Percentiles rank a stretch among this genome's conserved stretches.
phyloP scores from a whole-genome alignment of 164 flowering plant genomes.

The Chimonanthus praecox region DNA sequence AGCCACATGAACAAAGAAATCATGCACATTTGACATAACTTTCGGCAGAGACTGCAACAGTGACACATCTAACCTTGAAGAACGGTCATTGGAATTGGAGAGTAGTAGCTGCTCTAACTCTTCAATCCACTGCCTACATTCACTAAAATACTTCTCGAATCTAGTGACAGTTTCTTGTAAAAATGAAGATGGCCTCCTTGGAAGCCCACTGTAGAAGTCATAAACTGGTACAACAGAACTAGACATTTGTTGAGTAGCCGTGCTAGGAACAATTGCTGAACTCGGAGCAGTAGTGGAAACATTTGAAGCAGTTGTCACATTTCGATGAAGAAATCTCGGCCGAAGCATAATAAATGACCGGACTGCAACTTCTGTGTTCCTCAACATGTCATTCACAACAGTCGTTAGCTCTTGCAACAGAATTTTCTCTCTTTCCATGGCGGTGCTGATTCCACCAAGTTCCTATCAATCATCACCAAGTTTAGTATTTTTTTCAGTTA shows the following conservation, averaged over 20 bases:
- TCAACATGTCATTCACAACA: constrained; percentile 66
- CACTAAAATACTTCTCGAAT: constrained; percentile 76
- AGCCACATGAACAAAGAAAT: constrained; percentile 93
- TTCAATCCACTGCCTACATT: constrained; percentile 91
- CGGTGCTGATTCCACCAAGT: constrained; percentile 81
- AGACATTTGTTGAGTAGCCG: constrained; percentile 40
- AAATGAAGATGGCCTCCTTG: constrained; percentile 87
- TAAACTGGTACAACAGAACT: constrained; percentile 55
- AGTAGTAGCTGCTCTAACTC: constrained; percentile 89
- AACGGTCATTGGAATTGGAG: constrained; percentile 43
- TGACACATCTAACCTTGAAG: constrained; percentile 37
- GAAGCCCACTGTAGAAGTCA: constrained; percentile 88
- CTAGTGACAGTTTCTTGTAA: constrained; percentile 67
- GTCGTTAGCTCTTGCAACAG: constrained; percentile 65
- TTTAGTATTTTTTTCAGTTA: background rate
- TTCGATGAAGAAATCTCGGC: constrained; percentile 69
- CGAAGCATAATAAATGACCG: constrained; percentile 87
- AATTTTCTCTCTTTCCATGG: constrained; percentile 75
- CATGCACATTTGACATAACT: constrained; percentile 91
- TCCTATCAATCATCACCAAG: constrained; percentile 40
- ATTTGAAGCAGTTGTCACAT: constrained; percentile 33
- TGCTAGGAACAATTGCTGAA: constrained; percentile 30
- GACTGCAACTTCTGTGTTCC: constrained; percentile 86
- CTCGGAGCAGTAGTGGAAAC: constrained; percentile 46
- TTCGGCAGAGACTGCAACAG: constrained; percentile 83